phyloP scores from a whole-genome alignment of 2,329 filamentous ascomycete genomes.

The Bipolaris victoriae region DNA sequence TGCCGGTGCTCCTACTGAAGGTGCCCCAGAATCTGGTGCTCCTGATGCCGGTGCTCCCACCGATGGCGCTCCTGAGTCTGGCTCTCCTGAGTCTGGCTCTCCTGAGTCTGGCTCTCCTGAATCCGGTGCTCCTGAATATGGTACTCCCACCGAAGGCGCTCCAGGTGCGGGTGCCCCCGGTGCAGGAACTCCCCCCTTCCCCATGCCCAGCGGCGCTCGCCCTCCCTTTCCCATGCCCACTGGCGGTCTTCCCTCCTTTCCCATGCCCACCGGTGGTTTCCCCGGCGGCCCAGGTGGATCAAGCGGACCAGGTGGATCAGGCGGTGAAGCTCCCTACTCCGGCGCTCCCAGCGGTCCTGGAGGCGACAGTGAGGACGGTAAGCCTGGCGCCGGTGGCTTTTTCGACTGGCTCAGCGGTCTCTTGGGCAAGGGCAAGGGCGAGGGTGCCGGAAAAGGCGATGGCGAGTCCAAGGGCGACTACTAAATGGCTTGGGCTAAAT shows the following conservation, averaged over 20 bases:
- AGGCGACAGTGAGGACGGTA: constrained; percentile 2
- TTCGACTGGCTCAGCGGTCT: constrained; percentile 14
- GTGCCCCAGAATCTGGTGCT: constrained; percentile 1
- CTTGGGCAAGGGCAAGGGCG: constrained; percentile 10
- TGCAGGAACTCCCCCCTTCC: not conserved
- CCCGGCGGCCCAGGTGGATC: not conserved
- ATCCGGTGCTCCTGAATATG: not conserved
- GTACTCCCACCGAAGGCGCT: not conserved
- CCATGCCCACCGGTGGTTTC: constrained; percentile 5
- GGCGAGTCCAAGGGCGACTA: not conserved
- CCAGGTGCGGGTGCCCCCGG: not conserved
- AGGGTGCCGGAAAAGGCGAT: not conserved
- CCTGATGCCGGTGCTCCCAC: not conserved
- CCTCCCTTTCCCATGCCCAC: constrained; percentile 6
- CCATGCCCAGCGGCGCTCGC: constrained; percentile 1
- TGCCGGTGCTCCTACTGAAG: not conserved
- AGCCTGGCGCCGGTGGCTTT: constrained; percentile 11
- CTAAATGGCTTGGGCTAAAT: not conserved
- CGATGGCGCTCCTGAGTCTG: no score
- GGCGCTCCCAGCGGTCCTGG: not conserved
- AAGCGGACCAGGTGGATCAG: not conserved
- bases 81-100: no score
- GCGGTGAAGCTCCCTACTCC: not conserved
- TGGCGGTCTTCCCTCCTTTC: constrained; percentile 7
- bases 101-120: no score